Evolutionary conservation across 1,284 basidiomycete species (phyloP), one percentile per base, ranked within the genome.

Genomic region (Peniophora sp.): DNA sequence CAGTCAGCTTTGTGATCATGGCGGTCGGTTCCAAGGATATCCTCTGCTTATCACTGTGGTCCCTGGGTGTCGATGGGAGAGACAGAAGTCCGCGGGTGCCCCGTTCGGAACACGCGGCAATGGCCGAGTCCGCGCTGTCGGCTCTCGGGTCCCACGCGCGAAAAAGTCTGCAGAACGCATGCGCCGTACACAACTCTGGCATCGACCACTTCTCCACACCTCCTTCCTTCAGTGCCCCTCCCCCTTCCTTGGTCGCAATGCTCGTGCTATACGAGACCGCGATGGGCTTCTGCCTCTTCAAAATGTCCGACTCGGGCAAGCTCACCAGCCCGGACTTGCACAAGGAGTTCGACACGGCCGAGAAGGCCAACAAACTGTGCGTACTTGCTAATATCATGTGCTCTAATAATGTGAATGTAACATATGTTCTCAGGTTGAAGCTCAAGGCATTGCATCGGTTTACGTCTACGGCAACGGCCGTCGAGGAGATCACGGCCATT

Each of bases 241-340:
- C 35, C 22, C 51, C 44, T 48, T 20, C 51, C 44, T 48, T 49
- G 49, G 51, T 51, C 50, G 19, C 38, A 5, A 90, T 91, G 88
- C 75, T 91, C 65, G 88, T 91, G 32, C 69, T 91, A 56, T 90
- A 89, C 71, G 88, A 91, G 73, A 91, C 89, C 2, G 80, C 89
- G 43, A 79, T 92, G 67, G 93, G 96, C 70, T 98, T 95, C 77
- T 95, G 92, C 76, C 88, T 99, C 52, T 98, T 99, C 84, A 97
- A 97, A 71, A 81, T 97, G 58, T 86, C 88, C 53, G 91, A 96
- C 71, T 78, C 91, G 53, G 89, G 88, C 58, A 97, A 95, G 74
- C 77, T 96, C 50, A 81, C 88, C 62, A 86, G 83, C 59, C 85
- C 86, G 55, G 84, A 97, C 69, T 70, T 98, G 52, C 91, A 87